phyloP scores from a whole-genome alignment of 176 grass and related monocot genomes.

The Lolium multiflorum region DNA sequence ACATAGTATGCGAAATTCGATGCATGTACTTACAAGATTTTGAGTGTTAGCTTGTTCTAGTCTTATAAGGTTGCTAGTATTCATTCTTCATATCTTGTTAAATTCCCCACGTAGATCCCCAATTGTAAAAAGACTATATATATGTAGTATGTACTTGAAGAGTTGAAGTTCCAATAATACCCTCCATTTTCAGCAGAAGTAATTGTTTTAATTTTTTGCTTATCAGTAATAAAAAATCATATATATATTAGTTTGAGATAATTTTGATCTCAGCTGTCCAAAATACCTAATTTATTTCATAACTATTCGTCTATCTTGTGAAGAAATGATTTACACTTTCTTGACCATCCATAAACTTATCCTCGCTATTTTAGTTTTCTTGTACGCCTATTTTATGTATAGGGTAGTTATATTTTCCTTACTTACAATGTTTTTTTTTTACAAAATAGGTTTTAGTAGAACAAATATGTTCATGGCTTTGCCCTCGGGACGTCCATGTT shows the following conservation, averaged over 20 bases:
- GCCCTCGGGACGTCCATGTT: not conserved
- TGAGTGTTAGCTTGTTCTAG: not conserved
- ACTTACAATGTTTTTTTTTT: not conserved
- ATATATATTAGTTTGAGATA: not conserved
- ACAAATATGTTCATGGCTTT: not conserved
- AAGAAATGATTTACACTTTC: not conserved
- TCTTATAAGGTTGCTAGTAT: not conserved
- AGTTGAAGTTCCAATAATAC: not conserved
- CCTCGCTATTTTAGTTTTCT: not conserved
- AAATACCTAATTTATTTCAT: not conserved
- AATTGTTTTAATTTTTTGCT: not conserved
- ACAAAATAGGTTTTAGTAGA: not conserved
- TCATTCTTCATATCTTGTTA: not conserved
- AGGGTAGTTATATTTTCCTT: not conserved
- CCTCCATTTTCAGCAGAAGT: not conserved
- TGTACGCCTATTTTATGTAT: not conserved
- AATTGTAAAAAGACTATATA: not conserved
- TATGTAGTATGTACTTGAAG: not conserved
- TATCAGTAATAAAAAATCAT: not conserved
- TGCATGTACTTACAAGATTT: not conserved
- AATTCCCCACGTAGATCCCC: not conserved
- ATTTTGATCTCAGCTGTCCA: not conserved
- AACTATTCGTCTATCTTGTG: not conserved
- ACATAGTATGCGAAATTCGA: not conserved
- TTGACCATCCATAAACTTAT: not conserved